These are phyloP conservation scores for Xylaria cubensis DNA, from an alignment of 495 filamentous ascomycete genomes.

Conservation along the genomic window DNA sequence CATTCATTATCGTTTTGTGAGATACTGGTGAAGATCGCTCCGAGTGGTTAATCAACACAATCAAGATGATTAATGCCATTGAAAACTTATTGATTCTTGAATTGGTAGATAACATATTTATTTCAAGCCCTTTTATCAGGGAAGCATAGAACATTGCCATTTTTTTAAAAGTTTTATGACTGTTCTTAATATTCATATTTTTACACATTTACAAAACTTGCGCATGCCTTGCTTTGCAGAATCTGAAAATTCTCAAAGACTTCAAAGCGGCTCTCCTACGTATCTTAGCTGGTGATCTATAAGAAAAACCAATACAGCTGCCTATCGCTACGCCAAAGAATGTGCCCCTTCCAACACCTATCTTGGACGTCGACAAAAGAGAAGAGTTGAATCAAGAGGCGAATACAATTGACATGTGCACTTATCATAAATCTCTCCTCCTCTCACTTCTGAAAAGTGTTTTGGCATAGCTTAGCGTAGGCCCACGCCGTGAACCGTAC, in stretches of 20 bases:
- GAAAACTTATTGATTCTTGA: not conserved
- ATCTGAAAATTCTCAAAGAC: not conserved
- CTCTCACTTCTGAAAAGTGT: not conserved
- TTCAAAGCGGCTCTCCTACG: not conserved
- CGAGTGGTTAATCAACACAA: not conserved
- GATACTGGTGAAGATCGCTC: not conserved
- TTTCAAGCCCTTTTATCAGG: not conserved
- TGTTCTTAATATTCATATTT: not conserved
- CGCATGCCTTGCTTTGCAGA: not conserved
- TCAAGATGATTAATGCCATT: not conserved
- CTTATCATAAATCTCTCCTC: no score
- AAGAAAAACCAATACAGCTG: not conserved
- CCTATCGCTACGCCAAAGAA: not conserved
- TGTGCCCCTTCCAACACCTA: not conserved
- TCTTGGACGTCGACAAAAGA: not conserved
- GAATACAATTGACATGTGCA: not conserved
- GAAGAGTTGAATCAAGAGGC: not conserved
- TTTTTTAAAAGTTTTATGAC: not conserved
- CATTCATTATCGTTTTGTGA: not conserved
- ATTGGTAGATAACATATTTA: not conserved
- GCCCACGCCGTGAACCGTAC: conserved; percentile 26
- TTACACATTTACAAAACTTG: not conserved
- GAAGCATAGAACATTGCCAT: not conserved
- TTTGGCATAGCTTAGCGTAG: conserved; percentile 17
- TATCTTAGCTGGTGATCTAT: not conserved